A percentile compares a stretch with the other conserved stretches of the same genome.
phyloP scores from a whole-genome alignment of 2,329 filamentous ascomycete genomes.

The Geosmithia putterillii region DNA sequence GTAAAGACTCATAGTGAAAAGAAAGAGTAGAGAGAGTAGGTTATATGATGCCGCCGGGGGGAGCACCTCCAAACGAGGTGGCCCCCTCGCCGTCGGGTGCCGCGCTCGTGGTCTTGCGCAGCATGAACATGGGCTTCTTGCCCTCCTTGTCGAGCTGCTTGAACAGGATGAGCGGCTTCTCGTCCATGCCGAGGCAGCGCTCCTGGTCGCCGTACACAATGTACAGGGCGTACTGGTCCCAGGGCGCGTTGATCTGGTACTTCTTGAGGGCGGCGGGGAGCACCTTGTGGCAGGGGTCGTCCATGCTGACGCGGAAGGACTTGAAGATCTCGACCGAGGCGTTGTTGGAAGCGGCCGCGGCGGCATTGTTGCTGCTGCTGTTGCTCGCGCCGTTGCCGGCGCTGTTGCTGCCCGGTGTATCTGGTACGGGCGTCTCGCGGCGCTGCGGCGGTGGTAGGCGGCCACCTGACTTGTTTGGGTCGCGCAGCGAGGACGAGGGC shows the following conservation, averaged over 20 bases:
- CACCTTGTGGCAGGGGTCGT: slow-evolving; percentile 96
- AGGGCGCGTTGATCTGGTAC: slow-evolving; percentile 96
- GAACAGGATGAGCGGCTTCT: slow-evolving; percentile 90
- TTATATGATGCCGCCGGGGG: slow-evolving; percentile 48
- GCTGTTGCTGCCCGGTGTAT: slow-evolving; percentile 33
- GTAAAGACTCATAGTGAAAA: too few relatives aligned
- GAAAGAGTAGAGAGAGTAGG: background rate
- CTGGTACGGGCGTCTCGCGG: slow-evolving; percentile 48
- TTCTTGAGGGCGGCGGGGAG: slow-evolving; percentile 91
- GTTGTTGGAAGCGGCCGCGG: slow-evolving; percentile 32
- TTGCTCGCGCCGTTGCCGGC: slow-evolving; percentile 16
- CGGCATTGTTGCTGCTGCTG: slow-evolving; percentile 25
- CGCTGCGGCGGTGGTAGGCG: slow-evolving; percentile 38
- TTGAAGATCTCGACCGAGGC: slow-evolving; percentile 92
- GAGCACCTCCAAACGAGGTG: slow-evolving; percentile 36
- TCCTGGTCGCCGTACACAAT: slow-evolving; percentile 99
- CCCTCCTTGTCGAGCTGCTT: slow-evolving; percentile 96
- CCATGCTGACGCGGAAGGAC: slow-evolving; percentile 93
- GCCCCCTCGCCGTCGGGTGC: slow-evolving; percentile 38
- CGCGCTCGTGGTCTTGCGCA: slow-evolving; percentile 54
- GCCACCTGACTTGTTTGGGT: too few relatives aligned
- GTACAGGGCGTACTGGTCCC: slow-evolving; percentile 94
- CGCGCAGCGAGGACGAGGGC: too few relatives aligned
- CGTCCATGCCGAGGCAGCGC: slow-evolving; percentile 79
- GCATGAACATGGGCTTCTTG: slow-evolving; percentile 99